Base-by-base conservation (phyloP, 768 basidiomycete species). In the Mycena galopus region DNA sequence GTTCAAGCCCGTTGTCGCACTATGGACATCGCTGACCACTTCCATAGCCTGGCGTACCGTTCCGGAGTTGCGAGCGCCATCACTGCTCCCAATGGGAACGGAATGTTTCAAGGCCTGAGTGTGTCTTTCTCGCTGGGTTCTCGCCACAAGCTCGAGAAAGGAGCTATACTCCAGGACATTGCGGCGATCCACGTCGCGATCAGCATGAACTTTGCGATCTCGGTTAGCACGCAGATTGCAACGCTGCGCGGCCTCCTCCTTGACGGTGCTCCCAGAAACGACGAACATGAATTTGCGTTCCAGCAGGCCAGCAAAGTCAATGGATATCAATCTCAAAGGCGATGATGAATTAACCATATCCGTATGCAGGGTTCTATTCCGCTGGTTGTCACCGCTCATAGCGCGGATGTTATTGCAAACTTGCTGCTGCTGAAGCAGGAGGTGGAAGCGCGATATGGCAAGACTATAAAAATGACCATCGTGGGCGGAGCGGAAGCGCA, bases 381-480 rank as follows among this genome's bases (percentile, higher is more conserved):
- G 0, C 83, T 95, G 19, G 91, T 94, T 7, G 82, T 94, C 23
- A 80, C 85, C 7, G 89, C 89, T 1, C 78, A 92, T 70, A 93
- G 87, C 78, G 92, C 91, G 10, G 94, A 95, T 76, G 82, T 88
- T 57, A 94, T 95, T 76, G 91, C 92, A 7, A 85, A 88, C 1
- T 79, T 95, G 30, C 85, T 94, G 50, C 72, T 81, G 17, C 86
- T 95, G 58, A 94, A 95, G 84, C 77, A 79, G 30, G 92, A 94
- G 58, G 82, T 91, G 30, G 91, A 92, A 61, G 77, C 76, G 1
- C 75, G 80, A 47, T 81, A 78, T 17, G 85, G 85, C 35, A 80
- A 78, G 21, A 78, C 73, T 11, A 79, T 93, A 65, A 82, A 83
- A 69, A 74, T 92, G 71, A 88, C 88, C 16, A 84, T 92, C 68